Evolutionary conservation across 768 basidiomycete species (phyloP), one percentile per base, ranked within the genome.

Genomic region (Leccinum sublutescens): DNA sequence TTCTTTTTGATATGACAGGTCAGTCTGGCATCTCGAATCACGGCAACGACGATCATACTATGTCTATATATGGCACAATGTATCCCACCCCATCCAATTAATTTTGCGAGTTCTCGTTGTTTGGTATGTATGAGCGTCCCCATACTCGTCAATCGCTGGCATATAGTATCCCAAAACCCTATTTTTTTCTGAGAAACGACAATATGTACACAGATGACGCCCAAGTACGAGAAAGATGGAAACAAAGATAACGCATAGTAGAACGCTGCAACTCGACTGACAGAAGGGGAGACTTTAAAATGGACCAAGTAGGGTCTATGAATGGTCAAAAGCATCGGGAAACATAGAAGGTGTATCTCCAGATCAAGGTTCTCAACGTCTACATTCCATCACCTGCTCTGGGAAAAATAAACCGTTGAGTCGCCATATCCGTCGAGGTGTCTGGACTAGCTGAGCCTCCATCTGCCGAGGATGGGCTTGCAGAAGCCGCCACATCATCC

Each of bases 391-490:
- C 65, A 17, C 54, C 47, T 9, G 21, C 5, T 4, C 53, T 21
- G 25, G 68, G 69, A 54, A 68, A 71, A 40, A 62, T 33, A 36
- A 64, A 69, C 2, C 49, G 60, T 3, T 60, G 64, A 14, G 60
- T 61, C 0, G 36, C 23, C 45, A 68, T 12, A 23, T 68, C 68
- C 36, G 52, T 54, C 50, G 66, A 58, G 10, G 58, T 9, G 53
- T 71, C 68, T n/a, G 67, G 59, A 50, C 64, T 66, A 2, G 49
- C 55, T 8, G 66, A 55, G n/a, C 59, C 40, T 4, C 56, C 69
- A 12, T 69, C 65, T 50, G 48, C 65, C 1, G 68, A 66, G 2
- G 67, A 61, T 21, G 68, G 67, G 38, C 67, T 69, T 19, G 61
- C 64, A n/a, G 68, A 67, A 1, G 65, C 47, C 11, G 65, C 62